Percentiles rank a stretch among this genome's conserved stretches.
Evolutionary conservation across 2,329 filamentous ascomycete genomes (phyloP).

Genomic region (Xylariaceae sp.): DNA sequence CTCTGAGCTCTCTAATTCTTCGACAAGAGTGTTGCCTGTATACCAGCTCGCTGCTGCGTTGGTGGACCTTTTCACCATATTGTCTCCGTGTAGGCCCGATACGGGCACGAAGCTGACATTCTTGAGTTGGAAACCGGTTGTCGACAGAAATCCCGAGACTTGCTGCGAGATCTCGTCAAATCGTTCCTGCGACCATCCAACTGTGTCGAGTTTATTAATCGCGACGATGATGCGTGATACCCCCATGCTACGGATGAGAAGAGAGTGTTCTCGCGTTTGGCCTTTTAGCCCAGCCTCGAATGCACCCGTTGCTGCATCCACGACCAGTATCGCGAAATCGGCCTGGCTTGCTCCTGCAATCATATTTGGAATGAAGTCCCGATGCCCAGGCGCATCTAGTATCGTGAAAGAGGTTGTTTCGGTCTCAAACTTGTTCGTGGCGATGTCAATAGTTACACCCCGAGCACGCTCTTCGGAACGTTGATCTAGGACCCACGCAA

Average conservation of each 20-base stretch:
- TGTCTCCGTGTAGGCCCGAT: slow-evolving; percentile 86
- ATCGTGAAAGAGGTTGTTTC: slow-evolving; percentile 88
- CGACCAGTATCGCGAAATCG: slow-evolving; percentile 91
- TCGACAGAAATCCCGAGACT: slow-evolving; percentile 78
- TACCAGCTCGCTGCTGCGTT: slow-evolving; percentile 75
- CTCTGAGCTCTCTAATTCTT: slow-evolving; percentile 83
- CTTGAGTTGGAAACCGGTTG: slow-evolving; percentile 79
- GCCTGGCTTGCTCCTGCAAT: slow-evolving; percentile 95
- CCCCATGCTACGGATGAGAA: slow-evolving; percentile 87
- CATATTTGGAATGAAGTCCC: slow-evolving; percentile 98
- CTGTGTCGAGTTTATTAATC: slow-evolving; percentile 92
- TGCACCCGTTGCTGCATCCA: slow-evolving; percentile 86
- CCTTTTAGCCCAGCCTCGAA: slow-evolving; percentile 93
- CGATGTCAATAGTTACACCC: slow-evolving; percentile 95
- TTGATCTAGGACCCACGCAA: slow-evolving; percentile 97
- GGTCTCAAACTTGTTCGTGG: slow-evolving; percentile 92
- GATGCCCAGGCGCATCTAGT: slow-evolving; percentile 90
- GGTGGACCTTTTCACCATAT: slow-evolving; percentile 67
- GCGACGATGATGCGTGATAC: slow-evolving; percentile 86
- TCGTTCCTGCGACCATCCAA: slow-evolving; percentile 78
- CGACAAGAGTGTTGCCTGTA: slow-evolving; percentile 73
- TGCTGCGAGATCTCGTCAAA: slow-evolving; percentile 87
- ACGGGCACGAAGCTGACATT: slow-evolving; percentile 88
- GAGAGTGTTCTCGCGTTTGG: slow-evolving; percentile 90
- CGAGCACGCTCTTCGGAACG: slow-evolving; percentile 84